Evolutionary conservation across 2,329 filamentous ascomycete genomes (phyloP).

Genomic region (Aspergillus aculeatus): DNA sequence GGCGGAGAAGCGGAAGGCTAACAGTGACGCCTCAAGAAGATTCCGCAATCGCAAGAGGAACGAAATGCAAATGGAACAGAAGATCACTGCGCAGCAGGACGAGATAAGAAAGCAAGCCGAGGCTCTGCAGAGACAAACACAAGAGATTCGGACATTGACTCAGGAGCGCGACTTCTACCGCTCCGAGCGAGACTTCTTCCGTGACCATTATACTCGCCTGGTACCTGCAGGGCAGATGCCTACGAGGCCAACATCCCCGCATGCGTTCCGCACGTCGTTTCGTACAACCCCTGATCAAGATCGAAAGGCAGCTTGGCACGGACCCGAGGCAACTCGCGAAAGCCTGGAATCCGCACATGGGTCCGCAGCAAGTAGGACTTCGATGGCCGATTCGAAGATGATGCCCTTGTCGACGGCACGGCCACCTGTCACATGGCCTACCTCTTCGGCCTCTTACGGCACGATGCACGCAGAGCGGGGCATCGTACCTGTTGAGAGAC

Average conservation of each 20-base stretch:
- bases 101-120: slow-evolving; percentile 35
- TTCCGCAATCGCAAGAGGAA: slow-evolving; percentile 45
- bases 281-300: slow-evolving; percentile 13
- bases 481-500: slow-evolving; percentile 13
- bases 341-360: slow-evolving; percentile 8
- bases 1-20: slow-evolving; percentile 44
- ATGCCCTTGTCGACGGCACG: slow-evolving; percentile 7
- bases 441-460: slow-evolving; percentile 14
- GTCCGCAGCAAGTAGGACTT: not conserved
- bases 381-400: slow-evolving; percentile 1
- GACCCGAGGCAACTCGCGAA: slow-evolving; percentile 9
- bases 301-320: slow-evolving; percentile 10
- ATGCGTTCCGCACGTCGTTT: slow-evolving; percentile 11
- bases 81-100: slow-evolving; percentile 37
- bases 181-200: slow-evolving; percentile 42
- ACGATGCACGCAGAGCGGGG: slow-evolving; percentile 5
- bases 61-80: slow-evolving; percentile 41
- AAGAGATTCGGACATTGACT: slow-evolving; percentile 34
- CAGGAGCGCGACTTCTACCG: slow-evolving; percentile 42
- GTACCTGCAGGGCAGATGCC: slow-evolving; percentile 28
- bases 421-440: slow-evolving; percentile 16
- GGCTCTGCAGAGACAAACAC: slow-evolving; percentile 29
- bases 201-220: slow-evolving; percentile 32
- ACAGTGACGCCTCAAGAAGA: slow-evolving; percentile 43
- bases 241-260: slow-evolving; percentile 34